A percentile compares a stretch with the other conserved stretches of the same genome.
Conservation (phyloP, 2,329 filamentous ascomycete species). For the Balansia obtecta region DNA sequence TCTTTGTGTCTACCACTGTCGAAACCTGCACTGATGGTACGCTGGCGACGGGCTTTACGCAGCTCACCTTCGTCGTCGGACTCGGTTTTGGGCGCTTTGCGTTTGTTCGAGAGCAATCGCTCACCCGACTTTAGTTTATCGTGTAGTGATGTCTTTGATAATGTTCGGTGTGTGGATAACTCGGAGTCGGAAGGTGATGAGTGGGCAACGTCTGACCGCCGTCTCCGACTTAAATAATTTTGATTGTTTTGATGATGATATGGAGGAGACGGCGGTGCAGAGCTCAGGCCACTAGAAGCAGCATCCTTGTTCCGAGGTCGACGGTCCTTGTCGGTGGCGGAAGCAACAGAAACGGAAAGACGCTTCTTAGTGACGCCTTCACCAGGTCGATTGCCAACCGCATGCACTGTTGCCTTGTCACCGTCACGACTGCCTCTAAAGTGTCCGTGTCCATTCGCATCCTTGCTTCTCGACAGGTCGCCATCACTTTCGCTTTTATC, state of each 20-base stretch:
- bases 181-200: conserved; percentile 41
- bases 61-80: conserved; percentile 45
- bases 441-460: conserved; percentile 19
- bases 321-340: conserved; percentile 25
- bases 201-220: conserved; percentile 26
- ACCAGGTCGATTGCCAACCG: conserved; percentile 21
- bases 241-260: conserved; percentile 19
- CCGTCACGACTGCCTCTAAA: conserved; percentile 19
- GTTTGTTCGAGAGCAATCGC: conserved; percentile 35
- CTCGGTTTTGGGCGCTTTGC: conserved; percentile 39
- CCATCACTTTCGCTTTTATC: conserved; percentile 46
- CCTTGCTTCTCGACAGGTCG: conserved; percentile 22
- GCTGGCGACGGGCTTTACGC: conserved; percentile 41
- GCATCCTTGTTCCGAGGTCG: conserved; percentile 33
- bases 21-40: conserved; percentile 32
- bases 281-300: conserved; percentile 43
- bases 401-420: conserved; percentile 20
- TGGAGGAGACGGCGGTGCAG: conserved; percentile 43
- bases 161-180: conserved; percentile 27
- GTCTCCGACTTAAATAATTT: conserved; percentile 16
- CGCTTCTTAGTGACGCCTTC: conserved; percentile 38
- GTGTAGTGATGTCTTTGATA: conserved; percentile 31
- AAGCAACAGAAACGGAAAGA: conserved; percentile 16
- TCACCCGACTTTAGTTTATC: conserved; percentile 37
- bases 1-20: conserved; percentile 23